phyloP scores from a whole-genome alignment of 2,329 filamentous ascomycete genomes.

The Tolypocladium guangdongense region DNA sequence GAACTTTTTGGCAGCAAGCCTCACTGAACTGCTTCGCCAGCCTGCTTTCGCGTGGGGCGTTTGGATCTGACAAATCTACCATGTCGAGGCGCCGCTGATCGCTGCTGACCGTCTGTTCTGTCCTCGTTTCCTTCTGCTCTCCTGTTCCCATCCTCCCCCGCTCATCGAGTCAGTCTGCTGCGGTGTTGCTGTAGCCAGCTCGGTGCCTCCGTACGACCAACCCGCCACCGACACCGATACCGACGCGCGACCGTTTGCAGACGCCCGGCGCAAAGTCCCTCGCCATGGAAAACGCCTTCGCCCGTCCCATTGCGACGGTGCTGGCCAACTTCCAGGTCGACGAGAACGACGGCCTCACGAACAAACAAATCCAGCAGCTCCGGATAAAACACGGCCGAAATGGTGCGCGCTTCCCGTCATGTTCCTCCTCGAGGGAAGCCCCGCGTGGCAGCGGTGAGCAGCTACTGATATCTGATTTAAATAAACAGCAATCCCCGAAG shows the following conservation, averaged over 20 bases:
- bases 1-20: neutral
- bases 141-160: conserved; percentile 5
- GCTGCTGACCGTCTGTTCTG: no score
- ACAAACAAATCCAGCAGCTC: conserved; percentile 44
- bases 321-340: conserved; percentile 48
- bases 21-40: conserved; percentile 4
- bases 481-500: conserved; percentile 55
- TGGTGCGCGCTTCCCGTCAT: conserved; percentile 33
- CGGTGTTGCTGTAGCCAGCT: neutral
- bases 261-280: neutral
- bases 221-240: no score
- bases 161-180: neutral
- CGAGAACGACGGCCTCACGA: conserved; percentile 41
- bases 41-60: conserved; percentile 20
- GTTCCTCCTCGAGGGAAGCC: neutral
- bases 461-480: conserved; percentile 5
- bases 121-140: conserved; percentile 6
- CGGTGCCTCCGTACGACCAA: neutral
- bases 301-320: conserved; percentile 45
- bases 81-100: conserved; percentile 15
- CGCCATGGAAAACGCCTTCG: conserved; percentile 53
- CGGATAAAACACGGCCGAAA: conserved; percentile 54
- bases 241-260: neutral
- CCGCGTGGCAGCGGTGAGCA: conserved; percentile 1
- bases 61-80: conserved; percentile 16